These are phyloP conservation scores for Boletus subluridellus DNA, from an alignment of 1,284 basidiomycete genomes.

Conservation along the genomic window DNA sequence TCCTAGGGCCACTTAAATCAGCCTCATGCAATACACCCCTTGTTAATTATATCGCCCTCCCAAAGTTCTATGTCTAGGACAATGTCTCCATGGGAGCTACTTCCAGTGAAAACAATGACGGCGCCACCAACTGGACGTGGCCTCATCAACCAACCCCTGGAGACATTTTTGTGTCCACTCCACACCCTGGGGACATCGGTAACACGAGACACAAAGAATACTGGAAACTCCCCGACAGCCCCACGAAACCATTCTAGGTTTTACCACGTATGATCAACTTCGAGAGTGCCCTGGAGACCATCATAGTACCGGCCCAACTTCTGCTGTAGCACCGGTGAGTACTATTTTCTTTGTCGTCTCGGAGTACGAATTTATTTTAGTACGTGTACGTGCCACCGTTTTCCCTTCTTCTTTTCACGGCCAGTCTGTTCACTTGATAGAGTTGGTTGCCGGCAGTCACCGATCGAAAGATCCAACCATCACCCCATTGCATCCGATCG, in stretches of 20 bases:
- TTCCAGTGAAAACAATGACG: background rate
- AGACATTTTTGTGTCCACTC: background rate
- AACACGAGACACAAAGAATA: background rate
- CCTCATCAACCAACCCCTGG: background rate
- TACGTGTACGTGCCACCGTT: background rate
- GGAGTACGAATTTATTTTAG: background rate
- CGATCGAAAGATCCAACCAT: background rate
- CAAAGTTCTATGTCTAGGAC: background rate
- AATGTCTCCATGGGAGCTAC: conserved; percentile 9
- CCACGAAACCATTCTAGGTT: background rate
- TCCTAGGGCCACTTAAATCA: background rate
- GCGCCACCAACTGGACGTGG: background rate
- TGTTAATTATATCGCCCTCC: background rate
- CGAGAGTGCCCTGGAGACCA: background rate
- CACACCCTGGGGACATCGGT: background rate
- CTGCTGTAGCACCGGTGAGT: background rate
- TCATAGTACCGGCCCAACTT: background rate
- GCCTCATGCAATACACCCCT: background rate
- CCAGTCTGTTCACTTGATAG: background rate
- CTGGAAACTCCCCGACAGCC: background rate
- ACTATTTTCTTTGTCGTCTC: background rate
- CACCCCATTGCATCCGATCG: background rate
- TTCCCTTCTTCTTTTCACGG: background rate
- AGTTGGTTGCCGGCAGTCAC: background rate
- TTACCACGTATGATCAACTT: background rate